These are phyloP conservation scores for Silene latifolia DNA, from an alignment of 148 eudicot species.

Conservation along the genomic window DNA sequence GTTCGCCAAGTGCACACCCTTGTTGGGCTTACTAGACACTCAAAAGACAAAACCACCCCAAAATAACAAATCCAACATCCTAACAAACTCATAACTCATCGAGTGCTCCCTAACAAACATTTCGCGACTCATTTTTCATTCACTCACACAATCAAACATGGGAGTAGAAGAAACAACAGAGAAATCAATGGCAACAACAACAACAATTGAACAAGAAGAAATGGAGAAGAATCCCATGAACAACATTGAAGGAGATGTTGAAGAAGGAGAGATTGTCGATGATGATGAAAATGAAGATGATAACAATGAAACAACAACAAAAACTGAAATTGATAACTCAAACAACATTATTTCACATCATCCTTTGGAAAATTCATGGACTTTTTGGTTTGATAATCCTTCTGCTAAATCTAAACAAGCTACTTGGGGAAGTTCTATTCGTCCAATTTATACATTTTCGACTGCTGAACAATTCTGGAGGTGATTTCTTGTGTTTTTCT, in stretches of 20 bases:
- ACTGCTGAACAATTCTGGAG: constrained; percentile 91
- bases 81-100: no score
- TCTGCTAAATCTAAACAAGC: constrained; percentile 49
- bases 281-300: constrained; percentile 28
- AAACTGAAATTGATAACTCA: not conserved
- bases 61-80: no score
- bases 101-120: no score
- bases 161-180: constrained; percentile 31
- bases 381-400: constrained; percentile 91
- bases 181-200: constrained; percentile 24
- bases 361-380: constrained; percentile 82
- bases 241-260: constrained; percentile 24
- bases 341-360: constrained; percentile 35
- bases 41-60: no score
- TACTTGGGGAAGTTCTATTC: constrained; percentile 73
- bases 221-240: not conserved
- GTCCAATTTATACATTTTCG: constrained; percentile 80
- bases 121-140: no score
- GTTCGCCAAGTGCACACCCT: no score
- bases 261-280: constrained; percentile 47
- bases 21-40: no score
- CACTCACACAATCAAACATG: constrained; percentile 3
- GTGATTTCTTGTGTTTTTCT: constrained; percentile 19
- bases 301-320: constrained; percentile 14
- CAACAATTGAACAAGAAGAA: constrained; percentile 17